These are phyloP conservation scores for Camellia sinensis DNA, from an alignment of 148 eudicot genomes.

Conservation along the genomic window DNA sequence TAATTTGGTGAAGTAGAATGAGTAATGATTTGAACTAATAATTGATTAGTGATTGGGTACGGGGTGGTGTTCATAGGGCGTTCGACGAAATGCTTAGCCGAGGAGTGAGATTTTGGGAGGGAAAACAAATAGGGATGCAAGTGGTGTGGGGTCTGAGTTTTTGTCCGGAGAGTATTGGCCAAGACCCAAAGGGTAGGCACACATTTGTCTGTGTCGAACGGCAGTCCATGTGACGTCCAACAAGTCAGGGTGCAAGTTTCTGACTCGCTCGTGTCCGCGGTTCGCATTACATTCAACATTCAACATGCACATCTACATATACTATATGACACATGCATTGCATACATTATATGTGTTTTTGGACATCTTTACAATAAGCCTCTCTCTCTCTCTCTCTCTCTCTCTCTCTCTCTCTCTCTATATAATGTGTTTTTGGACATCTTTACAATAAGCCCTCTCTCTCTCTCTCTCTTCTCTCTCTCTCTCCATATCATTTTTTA, in stretches of 20 bases:
- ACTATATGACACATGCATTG: too few species aligned
- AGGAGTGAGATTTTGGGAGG: not conserved
- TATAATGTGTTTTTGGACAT: too few species aligned
- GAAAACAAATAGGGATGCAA: too few species aligned
- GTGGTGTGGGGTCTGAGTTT: not conserved
- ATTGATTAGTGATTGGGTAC: not conserved
- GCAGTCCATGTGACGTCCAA: conserved; percentile 12
- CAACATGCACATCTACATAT: too few species aligned
- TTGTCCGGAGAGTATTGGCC: not conserved
- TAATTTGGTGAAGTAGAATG: too few species aligned
- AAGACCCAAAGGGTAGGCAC: not conserved
- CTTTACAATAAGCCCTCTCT: too few species aligned
- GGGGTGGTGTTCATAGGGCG: not conserved
- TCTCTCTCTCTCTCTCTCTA: too few species aligned
- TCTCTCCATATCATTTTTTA: too few species aligned
- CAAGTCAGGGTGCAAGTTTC: conserved; percentile 4
- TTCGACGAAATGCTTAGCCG: conserved; percentile 7
- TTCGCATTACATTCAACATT: not conserved
- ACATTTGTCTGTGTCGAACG: not conserved
- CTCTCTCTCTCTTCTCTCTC: too few species aligned
- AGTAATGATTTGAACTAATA: not conserved
- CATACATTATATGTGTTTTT: too few species aligned
- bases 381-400: too few species aligned
- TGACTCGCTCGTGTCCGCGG: not conserved
- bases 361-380: too few species aligned